Evolutionary conservation across 2,329 filamentous ascomycete genomes (phyloP), one percentile per base, ranked within the genome.

Genomic region (Aspergillus sp.): DNA sequence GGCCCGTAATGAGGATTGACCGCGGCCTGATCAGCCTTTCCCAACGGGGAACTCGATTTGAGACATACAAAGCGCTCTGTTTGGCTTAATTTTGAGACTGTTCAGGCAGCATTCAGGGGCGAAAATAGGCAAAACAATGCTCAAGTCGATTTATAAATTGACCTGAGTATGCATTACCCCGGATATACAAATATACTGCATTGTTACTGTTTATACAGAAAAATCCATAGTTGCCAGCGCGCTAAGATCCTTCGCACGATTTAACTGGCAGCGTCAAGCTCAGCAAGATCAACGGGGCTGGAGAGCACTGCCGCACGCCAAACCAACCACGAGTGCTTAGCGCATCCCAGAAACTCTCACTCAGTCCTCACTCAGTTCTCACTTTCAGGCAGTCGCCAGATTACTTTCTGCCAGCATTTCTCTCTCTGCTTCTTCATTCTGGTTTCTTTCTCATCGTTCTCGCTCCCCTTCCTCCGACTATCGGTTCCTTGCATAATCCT

Each of bases 231-330:
- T 15, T 25, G 23, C n/a, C 25, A 17, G 19, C 23, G n/a, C 34
- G 38, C 52, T 54, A 54, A 57, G 30, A 50, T 50, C 54, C 46
- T 43, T 57, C 17, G n/a, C 9, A 13, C 38, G 11, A 15, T 41
- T 41, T 7, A 34, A 30, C 25, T 34, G 53, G 43, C 43, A 28
- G 22, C 28, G 34, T 52, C 55, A 57, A 57, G 55, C 48, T 57
- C 48, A 46, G n/a, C 9, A 46, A 56, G 54, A 56, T 56, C 55
- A 34, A 53, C 59, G 59, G 59, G 48, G 48, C 54, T 51, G 43
- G 54, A 31, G 25, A 3, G 49, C 59, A 61, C 54, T 49, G 59
- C 59, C 59, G 54, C 59, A 61, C 55, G 31, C 49, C 48, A 60
- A 55, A 60, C 58, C 52, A 61, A 57, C 54, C 45, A 58, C 30